Evolutionary conservation across 129 eudicot species (phyloP).

Genomic region (Artemisia argyi): DNA sequence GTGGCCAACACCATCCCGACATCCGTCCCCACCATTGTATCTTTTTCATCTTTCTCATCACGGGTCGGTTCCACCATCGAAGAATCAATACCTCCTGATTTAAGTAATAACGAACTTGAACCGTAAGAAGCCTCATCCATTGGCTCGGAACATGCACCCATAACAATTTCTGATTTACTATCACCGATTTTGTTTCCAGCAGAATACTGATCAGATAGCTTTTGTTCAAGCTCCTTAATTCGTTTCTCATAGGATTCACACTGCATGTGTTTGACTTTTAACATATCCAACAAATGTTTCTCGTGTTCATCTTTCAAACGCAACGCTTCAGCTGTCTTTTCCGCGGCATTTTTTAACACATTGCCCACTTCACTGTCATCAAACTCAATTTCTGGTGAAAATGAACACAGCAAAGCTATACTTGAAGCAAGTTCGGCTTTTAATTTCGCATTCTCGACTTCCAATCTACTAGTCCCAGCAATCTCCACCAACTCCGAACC

Average conservation of each 20-base stretch:
- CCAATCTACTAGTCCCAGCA: constrained; percentile 90
- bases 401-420: constrained; percentile 74
- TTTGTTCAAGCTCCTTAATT: constrained; percentile 80
- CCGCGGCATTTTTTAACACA: constrained; percentile 61
- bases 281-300: constrained; percentile 60
- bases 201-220: constrained; percentile 68
- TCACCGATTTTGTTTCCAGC: constrained; percentile 41
- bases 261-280: constrained; percentile 65
- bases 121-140: constrained; percentile 80
- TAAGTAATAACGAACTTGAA: constrained; percentile 49
- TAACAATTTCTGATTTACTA: constrained; percentile 27
- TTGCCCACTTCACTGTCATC: constrained; percentile 66
- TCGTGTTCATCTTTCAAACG: constrained; percentile 76
- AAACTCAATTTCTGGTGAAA: constrained; percentile 55
- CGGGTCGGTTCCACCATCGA: constrained; percentile 75
- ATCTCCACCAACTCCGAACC: constrained; percentile 79
- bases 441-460: constrained; percentile 89
- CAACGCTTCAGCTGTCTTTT: constrained; percentile 90
- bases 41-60: constrained; percentile 66
- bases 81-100: constrained; percentile 51
- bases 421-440: constrained; percentile 96
- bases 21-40: constrained; percentile 32
- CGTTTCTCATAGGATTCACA: constrained; percentile 93
- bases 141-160: constrained; percentile 22
- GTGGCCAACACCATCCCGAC: constrained; percentile 47